Conservation (phyloP, 139 green algal species). For the Tetraselmis striata region DNA sequence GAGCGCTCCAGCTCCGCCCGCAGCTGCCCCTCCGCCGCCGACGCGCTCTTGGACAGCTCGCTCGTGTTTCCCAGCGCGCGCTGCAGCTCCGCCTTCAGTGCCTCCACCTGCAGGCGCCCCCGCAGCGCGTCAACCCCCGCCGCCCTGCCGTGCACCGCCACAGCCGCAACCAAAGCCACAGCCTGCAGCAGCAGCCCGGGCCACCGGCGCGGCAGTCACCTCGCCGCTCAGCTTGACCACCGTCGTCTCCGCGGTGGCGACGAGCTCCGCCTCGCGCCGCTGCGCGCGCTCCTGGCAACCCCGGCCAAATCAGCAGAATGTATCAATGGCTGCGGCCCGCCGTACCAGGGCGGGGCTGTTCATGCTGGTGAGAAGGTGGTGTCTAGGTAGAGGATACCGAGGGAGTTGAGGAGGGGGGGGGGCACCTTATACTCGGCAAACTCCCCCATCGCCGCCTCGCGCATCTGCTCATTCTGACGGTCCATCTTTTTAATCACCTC, state of each 20-base stretch:
- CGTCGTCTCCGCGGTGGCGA: background rate
- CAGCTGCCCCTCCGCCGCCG: background rate
- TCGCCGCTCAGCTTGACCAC: background rate
- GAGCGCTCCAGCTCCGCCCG: conserved; percentile 1
- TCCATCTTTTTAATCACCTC: conserved; percentile 17
- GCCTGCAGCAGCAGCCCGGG: too few relatives aligned
- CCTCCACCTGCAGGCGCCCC: background rate
- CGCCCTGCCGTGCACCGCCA: conserved; percentile 6
- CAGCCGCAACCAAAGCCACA: background rate
- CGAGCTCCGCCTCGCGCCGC: background rate
- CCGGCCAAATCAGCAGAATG: too few relatives aligned
- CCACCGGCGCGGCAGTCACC: too few relatives aligned
- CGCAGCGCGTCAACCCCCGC: background rate
- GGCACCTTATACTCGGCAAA: background rate
- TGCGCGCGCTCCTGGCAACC: background rate
- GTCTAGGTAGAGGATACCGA: too few relatives aligned
- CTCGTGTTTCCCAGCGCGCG: background rate
- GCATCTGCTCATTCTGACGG: background rate
- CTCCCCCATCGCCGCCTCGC: background rate
- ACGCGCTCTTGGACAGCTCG: background rate
- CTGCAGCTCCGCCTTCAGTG: background rate
- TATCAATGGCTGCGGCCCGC: too few relatives aligned
- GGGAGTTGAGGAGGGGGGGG: too few relatives aligned
- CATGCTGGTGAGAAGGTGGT: too few relatives aligned
- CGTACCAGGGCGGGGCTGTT: too few relatives aligned